phyloP scores from a whole-genome alignment of 108 stramenopile genomes.

The Skeletonema marinoi region DNA sequence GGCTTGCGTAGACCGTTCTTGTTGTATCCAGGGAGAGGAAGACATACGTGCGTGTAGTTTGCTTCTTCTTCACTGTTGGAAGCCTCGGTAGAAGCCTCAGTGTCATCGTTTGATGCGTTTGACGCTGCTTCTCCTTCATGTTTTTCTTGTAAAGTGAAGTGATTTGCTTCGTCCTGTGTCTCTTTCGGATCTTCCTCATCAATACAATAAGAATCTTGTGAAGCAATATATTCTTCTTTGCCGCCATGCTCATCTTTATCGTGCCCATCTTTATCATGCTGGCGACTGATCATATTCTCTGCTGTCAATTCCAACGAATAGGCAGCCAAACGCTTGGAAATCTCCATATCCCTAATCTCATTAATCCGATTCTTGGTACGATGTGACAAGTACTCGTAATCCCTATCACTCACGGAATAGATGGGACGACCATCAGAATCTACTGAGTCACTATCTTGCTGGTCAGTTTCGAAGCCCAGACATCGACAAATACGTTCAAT shows the following conservation, averaged over 20 bases:
- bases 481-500: background rate
- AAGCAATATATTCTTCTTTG: too few relatives aligned
- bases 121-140: background rate
- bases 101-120: background rate
- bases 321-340: background rate
- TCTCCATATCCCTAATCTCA: background rate
- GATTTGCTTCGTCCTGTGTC: too few relatives aligned
- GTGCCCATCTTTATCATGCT: background rate
- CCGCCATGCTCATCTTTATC: background rate
- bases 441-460: background rate
- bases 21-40: conserved; percentile 25
- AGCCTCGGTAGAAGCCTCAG: too few relatives aligned
- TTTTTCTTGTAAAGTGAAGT: too few relatives aligned
- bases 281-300: background rate
- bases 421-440: background rate
- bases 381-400: background rate
- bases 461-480: background rate
- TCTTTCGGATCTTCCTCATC: too few relatives aligned
- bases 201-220: too few relatives aligned
- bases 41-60: conserved; percentile 6
- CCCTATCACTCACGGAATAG: background rate
- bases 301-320: background rate
- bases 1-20: background rate
- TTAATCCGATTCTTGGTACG: background rate
- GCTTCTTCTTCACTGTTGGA: background rate